These are phyloP conservation scores for Globisporangium splendens DNA, from an alignment of 352 stramenopile genomes.

Conservation along the genomic window DNA sequence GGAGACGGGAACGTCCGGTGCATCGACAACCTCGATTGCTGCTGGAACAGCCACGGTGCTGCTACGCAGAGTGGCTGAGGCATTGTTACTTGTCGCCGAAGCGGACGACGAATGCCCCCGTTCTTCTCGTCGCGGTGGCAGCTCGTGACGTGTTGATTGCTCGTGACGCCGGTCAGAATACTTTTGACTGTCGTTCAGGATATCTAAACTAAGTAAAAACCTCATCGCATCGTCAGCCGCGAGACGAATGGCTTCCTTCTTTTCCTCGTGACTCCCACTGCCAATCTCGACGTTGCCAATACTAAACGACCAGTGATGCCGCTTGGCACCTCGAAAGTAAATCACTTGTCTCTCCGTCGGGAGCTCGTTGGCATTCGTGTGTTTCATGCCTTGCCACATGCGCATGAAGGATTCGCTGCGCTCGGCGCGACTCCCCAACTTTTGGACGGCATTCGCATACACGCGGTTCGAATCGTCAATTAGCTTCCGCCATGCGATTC, in stretches of 20 bases:
- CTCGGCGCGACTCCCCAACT: slow-evolving; percentile 14
- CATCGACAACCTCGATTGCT: slow-evolving; percentile 4
- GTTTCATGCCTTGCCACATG: slow-evolving; percentile 56
- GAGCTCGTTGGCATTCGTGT: slow-evolving; percentile 18
- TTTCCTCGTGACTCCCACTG: slow-evolving; percentile 56
- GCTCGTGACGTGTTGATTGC: not conserved
- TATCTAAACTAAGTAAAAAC: slow-evolving; percentile 31
- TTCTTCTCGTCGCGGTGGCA: not conserved
- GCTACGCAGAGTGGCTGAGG: not conserved
- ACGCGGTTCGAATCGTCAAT: slow-evolving; percentile 35
- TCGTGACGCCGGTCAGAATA: not conserved
- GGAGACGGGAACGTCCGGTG: slow-evolving; percentile 6
- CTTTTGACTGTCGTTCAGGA: slow-evolving; percentile 12
- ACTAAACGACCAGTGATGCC: slow-evolving; percentile 63
- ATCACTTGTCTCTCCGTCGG: slow-evolving; percentile 37
- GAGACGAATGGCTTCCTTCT: slow-evolving; percentile 42
- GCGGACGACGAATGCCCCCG: not conserved
- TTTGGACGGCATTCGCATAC: slow-evolving; percentile 13
- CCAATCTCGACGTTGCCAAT: slow-evolving; percentile 67
- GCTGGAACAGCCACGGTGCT: not conserved
- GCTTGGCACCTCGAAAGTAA: slow-evolving; percentile 42
- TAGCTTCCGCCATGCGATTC: slow-evolving; percentile 41
- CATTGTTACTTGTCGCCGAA: not conserved
- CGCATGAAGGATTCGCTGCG: slow-evolving; percentile 43
- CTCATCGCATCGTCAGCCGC: slow-evolving; percentile 35